Base-by-base conservation (phyloP, 176 grass and related monocot genomes). In the Musa acuminata region DNA sequence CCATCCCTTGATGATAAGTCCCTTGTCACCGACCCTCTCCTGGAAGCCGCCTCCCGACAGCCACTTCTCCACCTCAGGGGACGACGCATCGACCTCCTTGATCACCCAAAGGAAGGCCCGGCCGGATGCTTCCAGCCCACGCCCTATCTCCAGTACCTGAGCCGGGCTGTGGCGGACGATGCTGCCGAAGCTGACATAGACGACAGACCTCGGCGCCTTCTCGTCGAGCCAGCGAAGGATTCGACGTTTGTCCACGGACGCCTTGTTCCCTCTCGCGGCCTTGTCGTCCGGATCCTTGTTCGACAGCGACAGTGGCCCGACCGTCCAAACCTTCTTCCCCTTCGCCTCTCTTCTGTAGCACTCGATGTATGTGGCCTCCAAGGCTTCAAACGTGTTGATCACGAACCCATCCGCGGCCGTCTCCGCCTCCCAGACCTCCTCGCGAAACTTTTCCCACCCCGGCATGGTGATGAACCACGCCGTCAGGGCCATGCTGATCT, bases 301-400 rank as follows among this genome's bases (percentile, higher is more conserved):
- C 14, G 2, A 35, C 8, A 62, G 57, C 8, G 16, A 76, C 17
- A 62, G 17, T 16, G 73, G 57, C 9, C 29, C 84, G 11, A 89
- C 62, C 11, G 90, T 53, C 87, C 85, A 67, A 11, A 89, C n/a
- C n/a, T n/a, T n/a, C n/a, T n/a, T n/a, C n/a, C n/a, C n/a, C n/a
- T n/a, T n/a, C n/a, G n/a, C n/a, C 84, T 22, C 65, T 64, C 73
- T 89, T 92, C 19, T 59, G 62, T 87, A 85, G 13, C 23, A 51
- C 55, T 79, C 63, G 0, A 74, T 52, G 35, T 72, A 83, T 2
- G 7, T 79, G 14, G 7, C 79, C 74, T 89, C 87, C 20, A 93
- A 77, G 55, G 89, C 84, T 1, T 80, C 62, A 48, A 87, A 93
- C 66, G 63, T 89, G 77, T 93, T 89, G 71, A 93, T 83, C 79